Base-by-base conservation (phyloP, 75 land plant species). In the Cupressus sempervirens region DNA sequence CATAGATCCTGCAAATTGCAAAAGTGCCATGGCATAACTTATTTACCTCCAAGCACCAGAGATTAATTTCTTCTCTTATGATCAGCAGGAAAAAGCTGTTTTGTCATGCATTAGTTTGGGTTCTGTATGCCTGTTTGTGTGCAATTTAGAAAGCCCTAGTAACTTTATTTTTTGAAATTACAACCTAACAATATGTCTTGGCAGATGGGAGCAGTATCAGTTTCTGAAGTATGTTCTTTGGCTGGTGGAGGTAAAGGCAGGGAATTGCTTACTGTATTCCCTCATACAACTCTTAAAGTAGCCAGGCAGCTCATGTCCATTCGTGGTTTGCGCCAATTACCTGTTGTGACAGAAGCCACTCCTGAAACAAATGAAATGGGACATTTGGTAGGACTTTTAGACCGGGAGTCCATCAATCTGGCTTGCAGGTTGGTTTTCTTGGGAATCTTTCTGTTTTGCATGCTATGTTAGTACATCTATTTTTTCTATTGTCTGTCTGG, bases 341-440 rank as follows among this genome's bases (percentile, higher is more conserved):
- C 98, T 46, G 98, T 97, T 67, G 80, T 94, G 79, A 82, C 89
- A 80, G 86, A 90, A 11, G 82, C 89, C 68, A 43, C 48, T 14
- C 41, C 83, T 46, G 79, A 84, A 32, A 7, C 34, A 58, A 77
- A 85, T 7, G 40, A 29, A 46, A 80, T 84, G 70, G 87, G 90
- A 83, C 83, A 82, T 13, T 85, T 89, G 18, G 86, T 95, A 84
- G 99, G 99, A 72, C 85, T 97, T 70, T 46, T 97, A 41, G 99
- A 97, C 82, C 88, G 91, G 85, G 96, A 94, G 48, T 91, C 93
- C 82, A 96, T 97, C 79, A 84, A 77, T 30, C 92, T 97, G n/a
- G 93, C 98, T 86, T 91, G 92, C 95, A 90, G 98, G 99, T 97
- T 82, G 76, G 15, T 74, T 72, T 36, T 48, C 54, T 84, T 43